A percentile compares a stretch with the other conserved stretches of the same genome.
These are phyloP conservation scores for Boechera retrofracta DNA, from an alignment of 345 rosid species.

Conservation along the genomic window DNA sequence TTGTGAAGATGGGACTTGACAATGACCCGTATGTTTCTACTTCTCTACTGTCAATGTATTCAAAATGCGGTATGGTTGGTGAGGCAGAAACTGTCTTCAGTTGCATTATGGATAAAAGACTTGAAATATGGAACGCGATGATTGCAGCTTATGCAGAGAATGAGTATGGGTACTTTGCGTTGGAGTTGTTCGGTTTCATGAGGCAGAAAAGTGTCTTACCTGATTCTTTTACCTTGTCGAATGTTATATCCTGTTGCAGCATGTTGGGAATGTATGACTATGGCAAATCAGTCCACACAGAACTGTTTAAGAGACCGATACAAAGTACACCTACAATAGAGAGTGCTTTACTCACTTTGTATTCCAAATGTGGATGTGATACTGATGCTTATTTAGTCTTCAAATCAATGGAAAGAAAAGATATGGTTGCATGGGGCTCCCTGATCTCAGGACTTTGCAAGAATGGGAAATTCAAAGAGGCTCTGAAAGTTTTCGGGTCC, in stretches of 20 bases:
- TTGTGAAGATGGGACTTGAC: constrained; percentile 65
- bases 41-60: constrained; percentile 75
- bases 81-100: constrained; percentile 61
- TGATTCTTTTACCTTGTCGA: constrained; percentile 66
- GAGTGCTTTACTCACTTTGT: constrained; percentile 66
- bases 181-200: constrained; percentile 57
- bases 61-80: constrained; percentile 59
- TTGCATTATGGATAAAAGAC: constrained; percentile 49
- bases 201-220: constrained; percentile 44
- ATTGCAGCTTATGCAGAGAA: constrained; percentile 66
- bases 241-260: constrained; percentile 61
- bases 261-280: constrained; percentile 49
- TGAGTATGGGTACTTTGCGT: constrained; percentile 49
- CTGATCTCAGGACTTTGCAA: constrained; percentile 73
- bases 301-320: constrained; percentile 60
- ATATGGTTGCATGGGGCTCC: constrained; percentile 76
- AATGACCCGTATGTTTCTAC: constrained; percentile 61
- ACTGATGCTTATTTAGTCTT: constrained; percentile 59
- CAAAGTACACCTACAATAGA: constrained; percentile 47
- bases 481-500: constrained; percentile 51
- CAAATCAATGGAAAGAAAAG: constrained; percentile 56
- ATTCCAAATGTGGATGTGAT: constrained; percentile 56
- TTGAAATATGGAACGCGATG: constrained; percentile 78
- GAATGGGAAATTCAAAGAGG: constrained; percentile 61
- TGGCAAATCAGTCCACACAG: constrained; percentile 72